Evolutionary conservation across 2,329 filamentous ascomycete species (phyloP).

Genomic region (Hymenoscyphus infarciens): DNA sequence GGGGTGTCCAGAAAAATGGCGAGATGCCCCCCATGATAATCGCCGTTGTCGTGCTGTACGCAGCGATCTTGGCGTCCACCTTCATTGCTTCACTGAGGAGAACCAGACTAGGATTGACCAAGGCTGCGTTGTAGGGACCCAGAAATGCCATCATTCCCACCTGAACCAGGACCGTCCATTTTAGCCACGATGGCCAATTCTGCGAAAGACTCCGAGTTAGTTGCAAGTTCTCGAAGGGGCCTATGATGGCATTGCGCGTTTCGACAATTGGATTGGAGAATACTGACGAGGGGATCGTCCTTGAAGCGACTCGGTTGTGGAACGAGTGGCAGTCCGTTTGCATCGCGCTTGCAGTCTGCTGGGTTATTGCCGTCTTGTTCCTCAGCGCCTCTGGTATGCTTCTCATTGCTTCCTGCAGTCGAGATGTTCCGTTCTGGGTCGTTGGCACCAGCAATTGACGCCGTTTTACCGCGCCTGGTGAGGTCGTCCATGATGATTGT

Average conservation of each 20-base stretch:
- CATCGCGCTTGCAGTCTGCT: conserved; percentile 3
- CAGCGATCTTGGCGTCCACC: conserved; percentile 25
- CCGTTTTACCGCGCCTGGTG: not conserved
- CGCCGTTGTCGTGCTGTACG: conserved; percentile 32
- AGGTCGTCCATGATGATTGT: not conserved
- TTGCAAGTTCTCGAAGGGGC: not conserved
- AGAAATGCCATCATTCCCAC: conserved; percentile 34
- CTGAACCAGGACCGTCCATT: conserved; percentile 34
- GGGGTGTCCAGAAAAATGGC: conserved; percentile 31
- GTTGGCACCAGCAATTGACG: not conserved
- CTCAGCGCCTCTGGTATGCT: not conserved
- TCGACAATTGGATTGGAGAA: not conserved
- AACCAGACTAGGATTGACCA: conserved; percentile 33
- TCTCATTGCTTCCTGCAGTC: not conserved
- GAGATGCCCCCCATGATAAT: conserved; percentile 32
- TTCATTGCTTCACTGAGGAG: conserved; percentile 27
- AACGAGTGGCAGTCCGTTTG: conserved; percentile 25
- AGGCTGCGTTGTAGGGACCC: conserved; percentile 31
- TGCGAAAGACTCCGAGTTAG: conserved; percentile 12
- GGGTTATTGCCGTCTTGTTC: conserved; percentile 3
- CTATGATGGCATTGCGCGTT: not conserved
- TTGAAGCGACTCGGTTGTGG: conserved; percentile 33
- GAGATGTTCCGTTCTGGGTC: conserved; percentile 4
- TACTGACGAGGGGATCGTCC: conserved; percentile 33
- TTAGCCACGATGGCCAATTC: conserved; percentile 35